phyloP scores from a whole-genome alignment of 2,329 filamentous ascomycete species.

The Aspergillus sp. region DNA sequence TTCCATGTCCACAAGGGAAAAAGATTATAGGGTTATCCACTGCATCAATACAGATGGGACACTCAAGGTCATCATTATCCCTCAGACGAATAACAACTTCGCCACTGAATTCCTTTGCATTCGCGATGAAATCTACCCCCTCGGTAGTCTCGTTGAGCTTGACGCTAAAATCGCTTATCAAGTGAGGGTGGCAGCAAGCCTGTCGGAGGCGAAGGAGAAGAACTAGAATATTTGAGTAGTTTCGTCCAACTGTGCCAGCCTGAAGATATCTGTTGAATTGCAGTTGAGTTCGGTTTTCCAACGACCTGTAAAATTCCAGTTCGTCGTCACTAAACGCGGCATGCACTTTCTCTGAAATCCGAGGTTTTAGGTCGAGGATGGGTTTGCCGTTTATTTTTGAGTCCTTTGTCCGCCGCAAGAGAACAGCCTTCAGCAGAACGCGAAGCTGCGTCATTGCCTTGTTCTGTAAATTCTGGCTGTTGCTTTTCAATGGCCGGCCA shows the following conservation, averaged over 20 bases:
- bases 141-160: constrained; percentile 48
- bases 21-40: constrained; percentile 74
- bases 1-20: constrained; percentile 78
- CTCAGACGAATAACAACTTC: constrained; percentile 69
- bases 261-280: constrained; percentile 76
- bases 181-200: constrained; percentile 74
- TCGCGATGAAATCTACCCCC: constrained; percentile 57
- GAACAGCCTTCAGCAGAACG: constrained; percentile 72
- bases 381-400: constrained; percentile 77
- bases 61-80: constrained; percentile 65
- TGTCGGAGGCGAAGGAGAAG: constrained; percentile 78
- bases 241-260: constrained; percentile 64
- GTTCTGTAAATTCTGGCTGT: constrained; percentile 31
- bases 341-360: constrained; percentile 61
- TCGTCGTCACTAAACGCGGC: constrained; percentile 69
- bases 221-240: constrained; percentile 79
- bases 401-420: constrained; percentile 79
- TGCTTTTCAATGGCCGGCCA: constrained; percentile 51
- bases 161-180: constrained; percentile 66
- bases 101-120: constrained; percentile 61
- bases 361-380: constrained; percentile 67
- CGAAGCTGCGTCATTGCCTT: constrained; percentile 70
- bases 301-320: constrained; percentile 60
- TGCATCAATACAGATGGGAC: constrained; percentile 78
- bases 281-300: constrained; percentile 67